Evolutionary conservation across 2,329 filamentous ascomycete species (phyloP).

Genomic region (Sarocladium oryzae): DNA sequence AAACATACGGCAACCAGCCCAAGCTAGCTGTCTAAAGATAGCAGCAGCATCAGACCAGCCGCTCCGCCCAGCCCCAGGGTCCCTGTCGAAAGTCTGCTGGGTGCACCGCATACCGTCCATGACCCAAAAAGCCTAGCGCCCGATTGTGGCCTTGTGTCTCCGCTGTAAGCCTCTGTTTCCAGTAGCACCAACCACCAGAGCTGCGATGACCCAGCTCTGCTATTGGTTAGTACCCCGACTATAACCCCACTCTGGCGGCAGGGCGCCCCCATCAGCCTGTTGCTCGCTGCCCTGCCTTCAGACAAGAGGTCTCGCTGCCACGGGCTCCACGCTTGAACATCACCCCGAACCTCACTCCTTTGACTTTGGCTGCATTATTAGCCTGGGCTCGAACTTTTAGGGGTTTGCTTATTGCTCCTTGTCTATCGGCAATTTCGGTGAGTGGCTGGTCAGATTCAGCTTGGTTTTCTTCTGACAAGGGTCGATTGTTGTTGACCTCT

Average conservation of each 20-base stretch:
- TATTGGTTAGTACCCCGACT: background rate
- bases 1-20: background rate
- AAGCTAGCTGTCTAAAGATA: slow-evolving; percentile 8
- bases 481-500: background rate
- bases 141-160: background rate
- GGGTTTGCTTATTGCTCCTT: background rate
- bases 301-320: background rate
- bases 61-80: too few relatives aligned
- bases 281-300: background rate
- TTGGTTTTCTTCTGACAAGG: too few relatives aligned
- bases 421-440: too few relatives aligned
- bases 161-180: too few relatives aligned
- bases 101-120: background rate
- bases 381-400: background rate
- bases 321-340: background rate
- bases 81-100: background rate
- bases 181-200: too few relatives aligned
- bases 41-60: background rate
- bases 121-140: background rate
- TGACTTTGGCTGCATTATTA: background rate
- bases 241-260: background rate
- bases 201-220: background rate
- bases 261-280: background rate
- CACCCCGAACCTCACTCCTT: background rate
- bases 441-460: too few relatives aligned